phyloP scores from a whole-genome alignment of 106 monocot species.

The Xerophyta viscosa region DNA sequence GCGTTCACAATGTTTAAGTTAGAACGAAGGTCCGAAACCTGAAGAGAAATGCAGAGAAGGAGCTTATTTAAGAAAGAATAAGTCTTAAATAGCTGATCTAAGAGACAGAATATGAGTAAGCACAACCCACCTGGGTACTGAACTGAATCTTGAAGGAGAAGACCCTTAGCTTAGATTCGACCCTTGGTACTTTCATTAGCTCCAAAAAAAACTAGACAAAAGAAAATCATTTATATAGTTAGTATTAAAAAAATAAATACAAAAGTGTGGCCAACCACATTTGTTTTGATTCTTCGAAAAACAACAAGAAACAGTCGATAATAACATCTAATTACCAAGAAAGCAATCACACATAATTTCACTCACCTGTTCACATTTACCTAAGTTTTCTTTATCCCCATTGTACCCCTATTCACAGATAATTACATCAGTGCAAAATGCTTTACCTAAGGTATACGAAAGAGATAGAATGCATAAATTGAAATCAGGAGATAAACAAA shows the following conservation, averaged over 20 bases:
- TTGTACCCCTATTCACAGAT: too few relatives aligned
- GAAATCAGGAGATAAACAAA: conserved; percentile 12
- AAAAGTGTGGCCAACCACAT: not conserved
- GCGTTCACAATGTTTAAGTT: conserved; percentile 77
- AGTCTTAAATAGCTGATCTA: too few relatives aligned
- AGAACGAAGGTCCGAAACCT: conserved; percentile 63
- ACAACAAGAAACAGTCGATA: too few relatives aligned
- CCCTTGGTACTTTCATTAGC: conserved; percentile 91
- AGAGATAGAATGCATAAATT: not conserved
- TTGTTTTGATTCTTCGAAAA: too few relatives aligned
- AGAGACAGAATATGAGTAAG: not conserved
- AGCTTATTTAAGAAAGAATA: not conserved
- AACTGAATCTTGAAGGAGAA: conserved; percentile 97
- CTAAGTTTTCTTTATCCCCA: conserved; percentile 81
- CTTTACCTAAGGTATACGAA: not conserved
- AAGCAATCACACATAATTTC: conserved; percentile 4
- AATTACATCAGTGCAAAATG: too few relatives aligned
- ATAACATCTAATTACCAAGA: too few relatives aligned
- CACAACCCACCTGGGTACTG: conserved; percentile 44
- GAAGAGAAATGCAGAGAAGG: conserved; percentile 1
- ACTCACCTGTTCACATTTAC: conserved; percentile 90
- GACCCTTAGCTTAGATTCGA: conserved; percentile 88
- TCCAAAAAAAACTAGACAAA: conserved; percentile 72
- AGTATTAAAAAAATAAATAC: not conserved
- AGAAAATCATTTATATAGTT: not conserved